Conservation (phyloP, 108 stramenopile species). For the Nitzschia sp. region DNA sequence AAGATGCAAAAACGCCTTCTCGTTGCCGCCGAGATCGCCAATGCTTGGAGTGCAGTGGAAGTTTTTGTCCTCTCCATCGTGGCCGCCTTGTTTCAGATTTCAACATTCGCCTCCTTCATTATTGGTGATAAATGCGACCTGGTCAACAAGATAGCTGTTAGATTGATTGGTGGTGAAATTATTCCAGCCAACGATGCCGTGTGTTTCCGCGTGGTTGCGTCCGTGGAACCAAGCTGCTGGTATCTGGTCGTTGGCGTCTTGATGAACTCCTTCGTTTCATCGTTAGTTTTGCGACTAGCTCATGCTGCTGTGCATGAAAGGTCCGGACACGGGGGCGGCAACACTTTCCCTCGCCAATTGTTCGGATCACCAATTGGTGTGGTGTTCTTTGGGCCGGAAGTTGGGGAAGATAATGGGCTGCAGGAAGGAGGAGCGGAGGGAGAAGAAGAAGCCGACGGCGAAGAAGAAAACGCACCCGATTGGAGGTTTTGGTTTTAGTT, state of each 20-base stretch:
- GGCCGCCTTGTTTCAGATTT: conserved; percentile 79
- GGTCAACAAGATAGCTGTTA: conserved; percentile 55
- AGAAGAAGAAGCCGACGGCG: background rate
- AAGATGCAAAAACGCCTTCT: conserved; percentile 45
- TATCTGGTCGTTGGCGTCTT: conserved; percentile 66
- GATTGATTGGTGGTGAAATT: conserved; percentile 34
- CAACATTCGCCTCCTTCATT: conserved; percentile 82
- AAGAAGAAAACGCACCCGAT: background rate
- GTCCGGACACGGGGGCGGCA: background rate
- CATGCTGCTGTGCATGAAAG: conserved; percentile 74
- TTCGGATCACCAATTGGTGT: background rate
- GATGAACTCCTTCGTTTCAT: conserved; percentile 61
- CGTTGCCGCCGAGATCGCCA: conserved; percentile 78
- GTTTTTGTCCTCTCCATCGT: conserved; percentile 83
- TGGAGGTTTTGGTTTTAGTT: conserved; percentile 24
- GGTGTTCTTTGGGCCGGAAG: background rate
- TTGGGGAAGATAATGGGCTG: background rate
- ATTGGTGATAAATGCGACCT: conserved; percentile 79
- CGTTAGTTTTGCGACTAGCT: conserved; percentile 54
- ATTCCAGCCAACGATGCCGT: conserved; percentile 42
- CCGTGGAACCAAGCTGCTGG: conserved; percentile 49
- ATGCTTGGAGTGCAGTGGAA: conserved; percentile 90
- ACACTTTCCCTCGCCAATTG: background rate
- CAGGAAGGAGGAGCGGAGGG: background rate
- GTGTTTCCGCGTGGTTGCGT: conserved; percentile 81